Evolutionary conservation across 768 basidiomycete species (phyloP).

Genomic region (Suillus paluster): DNA sequence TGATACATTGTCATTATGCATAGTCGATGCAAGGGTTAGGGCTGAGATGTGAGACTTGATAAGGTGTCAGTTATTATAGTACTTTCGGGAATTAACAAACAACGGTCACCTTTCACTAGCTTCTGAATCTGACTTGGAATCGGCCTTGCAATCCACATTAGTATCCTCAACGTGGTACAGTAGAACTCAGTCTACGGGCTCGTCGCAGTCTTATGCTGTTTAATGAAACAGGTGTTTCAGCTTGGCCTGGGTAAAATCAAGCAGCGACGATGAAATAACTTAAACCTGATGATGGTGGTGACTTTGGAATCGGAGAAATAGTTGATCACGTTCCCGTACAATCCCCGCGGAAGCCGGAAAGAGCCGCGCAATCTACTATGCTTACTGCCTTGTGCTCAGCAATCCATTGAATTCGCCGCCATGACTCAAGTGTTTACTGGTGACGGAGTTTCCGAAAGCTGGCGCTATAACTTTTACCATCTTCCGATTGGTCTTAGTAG

Average conservation of each 20-base stretch:
- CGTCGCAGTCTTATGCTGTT: not conserved
- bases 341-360: too few species aligned
- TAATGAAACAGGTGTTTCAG: not conserved
- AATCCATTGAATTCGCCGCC: not conserved
- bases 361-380: too few species aligned
- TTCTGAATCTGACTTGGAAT: not conserved
- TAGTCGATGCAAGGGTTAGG: not conserved
- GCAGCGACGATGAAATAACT: too few species aligned
- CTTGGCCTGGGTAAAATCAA: too few species aligned
- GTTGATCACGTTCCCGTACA: not conserved
- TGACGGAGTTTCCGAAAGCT: not conserved
- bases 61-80: not conserved
- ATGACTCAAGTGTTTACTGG: not conserved
- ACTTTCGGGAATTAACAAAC: not conserved
- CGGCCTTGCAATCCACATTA: not conserved
- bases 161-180: not conserved
- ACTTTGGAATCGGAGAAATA: too few species aligned
- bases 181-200: not conserved
- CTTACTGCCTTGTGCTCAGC: not conserved
- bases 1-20: not conserved
- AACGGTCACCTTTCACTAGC: not conserved
- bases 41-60: not conserved
- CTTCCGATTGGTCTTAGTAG: not conserved
- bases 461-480: not conserved
- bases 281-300: too few species aligned